A percentile compares a stretch with the other conserved stretches of the same genome.
Evolutionary conservation across 768 basidiomycete species (phyloP).

Genomic region (Tricholoma terreum): DNA sequence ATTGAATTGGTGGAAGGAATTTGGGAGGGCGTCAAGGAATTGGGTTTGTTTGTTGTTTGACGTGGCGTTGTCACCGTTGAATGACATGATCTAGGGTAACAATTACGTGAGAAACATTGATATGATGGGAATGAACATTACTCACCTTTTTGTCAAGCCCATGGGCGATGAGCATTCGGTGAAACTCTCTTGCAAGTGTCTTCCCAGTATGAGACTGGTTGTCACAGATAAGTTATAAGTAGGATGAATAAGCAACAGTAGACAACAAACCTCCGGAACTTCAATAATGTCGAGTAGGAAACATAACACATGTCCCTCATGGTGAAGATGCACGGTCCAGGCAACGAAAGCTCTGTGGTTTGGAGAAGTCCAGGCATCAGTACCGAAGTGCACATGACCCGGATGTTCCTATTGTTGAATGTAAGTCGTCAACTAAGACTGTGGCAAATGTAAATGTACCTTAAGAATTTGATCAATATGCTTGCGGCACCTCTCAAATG

Average conservation of each 20-base stretch:
- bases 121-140: not conserved
- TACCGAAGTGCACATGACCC: slow-evolving; percentile 28
- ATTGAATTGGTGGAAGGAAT: slow-evolving; percentile 22
- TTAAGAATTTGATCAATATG: slow-evolving; percentile 24
- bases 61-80: slow-evolving; percentile 36
- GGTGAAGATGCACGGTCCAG: slow-evolving; percentile 26
- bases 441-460: slow-evolving; percentile 10
- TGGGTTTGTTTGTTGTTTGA: slow-evolving; percentile 34
- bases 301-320: slow-evolving; percentile 18
- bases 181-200: slow-evolving; percentile 28
- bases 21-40: slow-evolving; percentile 12
- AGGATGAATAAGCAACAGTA: not conserved
- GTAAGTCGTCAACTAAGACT: not conserved
- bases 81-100: slow-evolving; percentile 23
- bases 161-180: slow-evolving; percentile 25
- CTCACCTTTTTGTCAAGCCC: slow-evolving; percentile 32
- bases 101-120: not conserved
- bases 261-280: slow-evolving; percentile 12
- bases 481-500: slow-evolving; percentile 18
- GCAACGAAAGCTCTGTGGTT: slow-evolving; percentile 31
- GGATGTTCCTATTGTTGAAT: slow-evolving; percentile 19
- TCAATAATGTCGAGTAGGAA: slow-evolving; percentile 33
- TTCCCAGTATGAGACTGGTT: slow-evolving; percentile 25
- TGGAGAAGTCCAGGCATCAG: slow-evolving; percentile 4
- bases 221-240: not conserved